Base-by-base conservation (phyloP, 768 basidiomycete species). In the Suillus hirtellus region DNA sequence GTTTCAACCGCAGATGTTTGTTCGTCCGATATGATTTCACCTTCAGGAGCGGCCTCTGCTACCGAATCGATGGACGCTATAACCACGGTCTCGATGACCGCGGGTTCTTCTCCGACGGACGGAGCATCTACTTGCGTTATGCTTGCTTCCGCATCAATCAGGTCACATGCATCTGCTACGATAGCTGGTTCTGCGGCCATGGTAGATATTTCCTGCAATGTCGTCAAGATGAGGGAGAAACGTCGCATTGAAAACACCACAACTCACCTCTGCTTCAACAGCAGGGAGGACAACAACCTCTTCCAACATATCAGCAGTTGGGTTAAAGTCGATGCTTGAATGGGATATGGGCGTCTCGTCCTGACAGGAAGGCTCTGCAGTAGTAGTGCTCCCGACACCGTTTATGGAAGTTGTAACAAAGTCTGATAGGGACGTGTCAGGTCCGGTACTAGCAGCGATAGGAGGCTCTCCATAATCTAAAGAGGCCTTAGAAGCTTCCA, bases 371-470 rank as follows among this genome's bases (percentile, higher is more conserved):
- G 38, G 47, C 63, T 44, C 47, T 60, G 61, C 5, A 17, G 2
- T 31, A 60, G 52, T 59, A 60, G 60, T 60, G 53, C 60, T 56
- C 31, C 47, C 60, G 35, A 52, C 37, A 19, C 63, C 60, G 19
- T 60, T 61, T 63, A 47, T 31, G 63, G 63, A 34, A 63, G 34
- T 21, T 43, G 34, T 35, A 27, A 62, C 21, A 49, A 38, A 4
- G 47, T 52, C 60, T 49, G 63, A 40, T 46, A 49, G 21, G 38
- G 46, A 37, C 12, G 6, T 54, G 38, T 62, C 44, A 62, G 44
- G 37, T 14, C 31, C 15, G 6, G 38, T 40, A 47, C 38, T 40
- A 42, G 34, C 21, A 60, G 31, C 34, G 37, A 47, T 35, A 37
- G 62, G 62, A 44, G 56, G 58, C 27, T 37, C 59, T 21, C 15